Evolutionary conservation across 169 alveolate genomes (phyloP).

Genomic region (Plasmodium ovale): DNA sequence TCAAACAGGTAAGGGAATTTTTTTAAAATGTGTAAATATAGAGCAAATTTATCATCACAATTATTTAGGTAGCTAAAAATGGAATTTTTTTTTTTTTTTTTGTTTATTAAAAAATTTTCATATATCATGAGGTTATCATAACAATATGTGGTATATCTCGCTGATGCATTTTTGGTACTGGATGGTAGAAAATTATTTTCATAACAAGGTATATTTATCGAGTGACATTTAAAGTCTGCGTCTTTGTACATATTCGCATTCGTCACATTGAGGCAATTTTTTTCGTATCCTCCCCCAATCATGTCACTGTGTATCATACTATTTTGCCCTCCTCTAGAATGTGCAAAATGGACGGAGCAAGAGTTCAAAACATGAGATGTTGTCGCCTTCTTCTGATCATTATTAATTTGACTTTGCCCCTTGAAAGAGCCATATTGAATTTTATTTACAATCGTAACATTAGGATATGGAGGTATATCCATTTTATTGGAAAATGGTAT

Average conservation of each 20-base stretch:
- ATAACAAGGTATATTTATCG: slow-evolving; percentile 16
- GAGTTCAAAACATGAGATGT: not conserved
- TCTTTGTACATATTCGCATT: not conserved
- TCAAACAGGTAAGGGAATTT: slow-evolving; percentile 41
- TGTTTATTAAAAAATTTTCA: slow-evolving; percentile 12
- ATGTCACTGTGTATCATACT: not conserved
- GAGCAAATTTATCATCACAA: slow-evolving; percentile 29
- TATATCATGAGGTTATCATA: not conserved
- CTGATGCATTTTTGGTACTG: not conserved
- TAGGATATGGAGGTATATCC: slow-evolving; percentile 81
- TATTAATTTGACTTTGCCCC: slow-evolving; percentile 40
- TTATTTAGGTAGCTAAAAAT: slow-evolving; percentile 48
- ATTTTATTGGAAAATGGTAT: slow-evolving; percentile 84
- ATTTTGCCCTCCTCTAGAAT: not conserved
- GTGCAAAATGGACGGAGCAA: not conserved
- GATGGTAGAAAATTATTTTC: not conserved
- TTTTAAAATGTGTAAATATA: slow-evolving; percentile 45
- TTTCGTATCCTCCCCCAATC: not conserved
- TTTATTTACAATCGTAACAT: slow-evolving; percentile 86
- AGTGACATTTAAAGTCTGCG: slow-evolving; percentile 10
- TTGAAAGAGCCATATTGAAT: slow-evolving; percentile 74
- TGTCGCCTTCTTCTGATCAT: not conserved
- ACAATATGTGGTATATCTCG: not conserved
- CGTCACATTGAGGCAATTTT: not conserved
- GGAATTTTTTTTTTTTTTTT: slow-evolving; percentile 61